Percentiles rank a stretch among this genome's conserved stretches.
Evolutionary conservation across 106 monocot species (phyloP).

Genomic region (Phalaenopsis aphrodite): DNA sequence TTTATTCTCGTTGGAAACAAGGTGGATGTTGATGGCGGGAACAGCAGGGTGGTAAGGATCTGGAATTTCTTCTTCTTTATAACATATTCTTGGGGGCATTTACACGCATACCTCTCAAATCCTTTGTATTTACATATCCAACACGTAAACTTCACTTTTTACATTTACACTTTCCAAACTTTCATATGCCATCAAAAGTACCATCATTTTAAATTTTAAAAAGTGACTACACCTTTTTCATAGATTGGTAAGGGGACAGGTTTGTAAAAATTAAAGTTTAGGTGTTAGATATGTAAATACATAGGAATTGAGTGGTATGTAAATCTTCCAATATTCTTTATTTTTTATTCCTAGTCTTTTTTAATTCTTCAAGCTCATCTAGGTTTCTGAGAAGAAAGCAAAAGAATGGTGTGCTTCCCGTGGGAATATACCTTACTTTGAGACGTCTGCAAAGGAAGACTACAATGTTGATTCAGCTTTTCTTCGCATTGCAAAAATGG

Average conservation of each 20-base stretch:
- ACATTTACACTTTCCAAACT: too few relatives aligned
- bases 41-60: slow-evolving; percentile 59
- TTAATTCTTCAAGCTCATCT: neutral
- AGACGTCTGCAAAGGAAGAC: slow-evolving; percentile 90
- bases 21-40: slow-evolving; percentile 85
- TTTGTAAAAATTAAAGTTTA: too few relatives aligned
- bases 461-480: slow-evolving; percentile 80
- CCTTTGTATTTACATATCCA: too few relatives aligned
- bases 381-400: slow-evolving; percentile 90
- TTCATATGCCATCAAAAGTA: too few relatives aligned
- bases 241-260: too few relatives aligned
- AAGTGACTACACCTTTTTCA: too few relatives aligned
- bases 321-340: too few relatives aligned
- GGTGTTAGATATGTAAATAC: too few relatives aligned
- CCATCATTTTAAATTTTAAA: too few relatives aligned
- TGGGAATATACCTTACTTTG: slow-evolving; percentile 82
- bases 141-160: too few relatives aligned
- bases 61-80: neutral
- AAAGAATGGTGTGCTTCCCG: slow-evolving; percentile 78
- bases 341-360: neutral
- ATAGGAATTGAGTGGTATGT: too few relatives aligned
- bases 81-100: neutral
- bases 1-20: slow-evolving; percentile 86
- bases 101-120: too few relatives aligned
- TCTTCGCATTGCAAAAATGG: slow-evolving; percentile 65